phyloP scores from a whole-genome alignment of 495 filamentous ascomycete genomes.

The Usnea hakonensis region DNA sequence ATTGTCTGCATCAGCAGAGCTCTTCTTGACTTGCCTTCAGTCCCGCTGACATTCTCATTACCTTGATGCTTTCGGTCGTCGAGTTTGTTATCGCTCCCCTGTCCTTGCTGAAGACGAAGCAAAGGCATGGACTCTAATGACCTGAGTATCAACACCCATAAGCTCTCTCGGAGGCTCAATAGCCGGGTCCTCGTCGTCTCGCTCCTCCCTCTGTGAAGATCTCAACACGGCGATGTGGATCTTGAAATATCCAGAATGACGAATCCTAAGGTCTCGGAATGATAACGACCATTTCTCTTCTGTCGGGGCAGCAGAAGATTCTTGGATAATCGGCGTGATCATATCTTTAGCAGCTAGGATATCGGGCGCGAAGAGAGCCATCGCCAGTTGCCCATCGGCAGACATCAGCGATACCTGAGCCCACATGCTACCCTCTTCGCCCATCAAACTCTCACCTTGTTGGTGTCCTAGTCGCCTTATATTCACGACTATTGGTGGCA shows the following conservation, averaged over 20 bases:
- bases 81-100: not conserved
- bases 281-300: slow-evolving; percentile 1
- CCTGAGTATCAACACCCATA: slow-evolving; percentile 3
- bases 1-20: not conserved
- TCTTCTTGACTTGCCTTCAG: not conserved
- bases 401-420: slow-evolving; percentile 11
- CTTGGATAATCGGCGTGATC: slow-evolving; percentile 4
- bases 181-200: slow-evolving; percentile 1
- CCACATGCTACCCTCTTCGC: slow-evolving; percentile 5
- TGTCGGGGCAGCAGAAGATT: not conserved
- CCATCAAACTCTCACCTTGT: not conserved
- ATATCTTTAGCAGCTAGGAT: slow-evolving; percentile 4
- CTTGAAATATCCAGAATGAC: slow-evolving; percentile 7
- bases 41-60: not conserved
- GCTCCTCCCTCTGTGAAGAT: slow-evolving; percentile 9
- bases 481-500: slow-evolving; percentile 9
- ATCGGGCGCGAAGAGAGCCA: slow-evolving; percentile 7
- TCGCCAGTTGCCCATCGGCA: slow-evolving; percentile 10
- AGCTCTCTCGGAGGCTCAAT: slow-evolving; percentile 10
- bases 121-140: slow-evolving; percentile 12
- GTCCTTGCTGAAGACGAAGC: not conserved
- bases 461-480: not conserved
- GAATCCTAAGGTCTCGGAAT: slow-evolving; percentile 5
- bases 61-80: slow-evolving; percentile 1
- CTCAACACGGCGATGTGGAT: slow-evolving; percentile 12